Conservation (phyloP, 176 grass and related monocot genomes). For the Eleusine indica region DNA sequence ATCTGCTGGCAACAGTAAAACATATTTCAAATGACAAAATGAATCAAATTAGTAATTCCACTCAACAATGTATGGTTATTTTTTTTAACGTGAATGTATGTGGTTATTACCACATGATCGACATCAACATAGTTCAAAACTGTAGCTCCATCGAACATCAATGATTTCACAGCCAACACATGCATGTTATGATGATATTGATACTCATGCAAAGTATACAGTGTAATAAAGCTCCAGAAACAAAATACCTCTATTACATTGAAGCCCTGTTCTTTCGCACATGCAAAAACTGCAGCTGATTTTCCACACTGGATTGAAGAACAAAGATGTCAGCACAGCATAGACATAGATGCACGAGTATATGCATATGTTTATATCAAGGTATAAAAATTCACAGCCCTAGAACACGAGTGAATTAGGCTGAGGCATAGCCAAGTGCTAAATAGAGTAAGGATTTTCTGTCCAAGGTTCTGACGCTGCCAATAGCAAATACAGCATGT, state of each 20-base stretch:
- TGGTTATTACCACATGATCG: neutral
- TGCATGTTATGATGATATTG: neutral
- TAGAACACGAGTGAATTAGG: slow-evolving; percentile 7
- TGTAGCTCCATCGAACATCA: neutral
- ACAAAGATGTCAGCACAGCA: slow-evolving; percentile 36
- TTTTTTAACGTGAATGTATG: neutral
- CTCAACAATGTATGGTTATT: neutral
- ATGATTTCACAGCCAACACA: neutral
- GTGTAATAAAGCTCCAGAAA: neutral
- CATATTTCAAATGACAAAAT: neutral
- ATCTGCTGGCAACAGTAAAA: slow-evolving; percentile 18
- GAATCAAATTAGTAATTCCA: neutral
- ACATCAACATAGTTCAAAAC: neutral
- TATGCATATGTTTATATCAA: slow-evolving; percentile 22
- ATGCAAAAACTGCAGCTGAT: slow-evolving; percentile 91
- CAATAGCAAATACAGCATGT: neutral
- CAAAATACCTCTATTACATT: slow-evolving; percentile 84
- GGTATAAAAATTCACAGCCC: slow-evolving; percentile 15
- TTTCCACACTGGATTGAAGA: slow-evolving; percentile 82
- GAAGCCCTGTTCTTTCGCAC: slow-evolving; percentile 93
- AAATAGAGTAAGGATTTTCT: neutral
- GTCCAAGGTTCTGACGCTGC: neutral
- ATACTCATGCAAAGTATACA: neutral
- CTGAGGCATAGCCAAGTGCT: neutral
- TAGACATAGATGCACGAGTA: slow-evolving; percentile 37